Conservation (phyloP, 75 land plant genomes). For the Isoetes taiwanensis region DNA sequence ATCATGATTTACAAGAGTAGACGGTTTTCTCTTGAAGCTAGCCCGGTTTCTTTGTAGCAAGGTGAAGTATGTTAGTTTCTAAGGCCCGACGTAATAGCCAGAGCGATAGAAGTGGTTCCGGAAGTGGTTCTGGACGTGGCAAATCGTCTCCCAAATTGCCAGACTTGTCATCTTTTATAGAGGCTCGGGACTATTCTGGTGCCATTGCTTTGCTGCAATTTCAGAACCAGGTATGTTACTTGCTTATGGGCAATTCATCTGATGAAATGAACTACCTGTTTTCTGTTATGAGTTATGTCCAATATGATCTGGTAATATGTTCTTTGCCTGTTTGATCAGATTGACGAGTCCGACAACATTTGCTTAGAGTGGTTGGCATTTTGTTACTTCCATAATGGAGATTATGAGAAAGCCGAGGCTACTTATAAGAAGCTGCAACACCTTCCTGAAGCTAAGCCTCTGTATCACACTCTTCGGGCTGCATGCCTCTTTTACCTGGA, state of each 20-base stretch:
- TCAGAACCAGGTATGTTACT: conserved; percentile 13
- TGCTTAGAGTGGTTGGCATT: conserved; percentile 26
- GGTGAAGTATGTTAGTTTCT: too few relatives aligned
- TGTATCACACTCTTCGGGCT: conserved; percentile 13
- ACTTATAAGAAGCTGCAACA: conserved; percentile 19
- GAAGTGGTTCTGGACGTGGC: too few relatives aligned
- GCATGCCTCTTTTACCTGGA: conserved; percentile 26
- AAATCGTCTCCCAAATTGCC: too few relatives aligned
- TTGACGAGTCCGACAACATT: conserved; percentile 6
- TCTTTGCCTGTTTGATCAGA: conserved; percentile 6
- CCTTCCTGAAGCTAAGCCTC: conserved; percentile 12
- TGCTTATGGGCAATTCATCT: not conserved
- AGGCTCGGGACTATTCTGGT: conserved; percentile 21
- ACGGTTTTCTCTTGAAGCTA: too few relatives aligned
- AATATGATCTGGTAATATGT: not conserved
- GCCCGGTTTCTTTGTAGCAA: too few relatives aligned
- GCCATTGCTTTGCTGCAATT: conserved; percentile 27
- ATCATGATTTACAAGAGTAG: too few relatives aligned
- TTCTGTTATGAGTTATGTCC: not conserved
- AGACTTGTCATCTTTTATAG: conserved; percentile 13
- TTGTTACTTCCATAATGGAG: conserved; percentile 27
- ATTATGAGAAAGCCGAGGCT: conserved; percentile 20
- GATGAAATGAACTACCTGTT: not conserved
- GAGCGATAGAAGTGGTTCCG: too few relatives aligned
- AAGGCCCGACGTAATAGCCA: too few relatives aligned